Percentiles rank a stretch among this genome's conserved stretches.
Evolutionary conservation across 352 stramenopile genomes (phyloP).

Genomic region (Pythium biforme): DNA sequence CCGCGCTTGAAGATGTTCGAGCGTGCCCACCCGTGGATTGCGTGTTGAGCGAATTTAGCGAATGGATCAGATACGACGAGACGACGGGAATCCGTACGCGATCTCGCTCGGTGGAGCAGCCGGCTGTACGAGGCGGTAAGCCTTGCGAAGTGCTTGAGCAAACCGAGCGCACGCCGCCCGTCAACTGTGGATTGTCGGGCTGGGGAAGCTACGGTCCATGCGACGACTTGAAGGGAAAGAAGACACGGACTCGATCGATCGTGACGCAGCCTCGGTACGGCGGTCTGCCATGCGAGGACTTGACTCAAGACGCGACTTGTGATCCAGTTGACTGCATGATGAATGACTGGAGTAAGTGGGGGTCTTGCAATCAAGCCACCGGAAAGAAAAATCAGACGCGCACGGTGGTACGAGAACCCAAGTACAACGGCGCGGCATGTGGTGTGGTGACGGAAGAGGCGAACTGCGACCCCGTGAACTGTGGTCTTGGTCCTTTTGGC

Average conservation of each 20-base stretch:
- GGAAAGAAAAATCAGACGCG: conserved; percentile 34
- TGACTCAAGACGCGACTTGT: conserved; percentile 38
- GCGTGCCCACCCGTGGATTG: conserved; percentile 44
- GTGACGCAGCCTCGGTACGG: conserved; percentile 46
- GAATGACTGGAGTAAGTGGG: conserved; percentile 47
- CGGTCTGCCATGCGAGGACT: conserved; percentile 37
- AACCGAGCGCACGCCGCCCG: conserved; percentile 33
- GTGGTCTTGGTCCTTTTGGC: conserved; percentile 21
- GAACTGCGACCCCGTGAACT: conserved; percentile 41
- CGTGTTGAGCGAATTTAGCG: conserved; percentile 10
- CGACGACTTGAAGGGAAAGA: conserved; percentile 30
- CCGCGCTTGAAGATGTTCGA: conserved; percentile 34
- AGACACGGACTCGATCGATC: conserved; percentile 42
- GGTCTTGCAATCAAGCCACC: conserved; percentile 38
- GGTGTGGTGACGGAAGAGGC: conserved; percentile 33
- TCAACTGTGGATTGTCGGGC: conserved; percentile 49
- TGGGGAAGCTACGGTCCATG: conserved; percentile 52
- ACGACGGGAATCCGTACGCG: conserved; percentile 19
- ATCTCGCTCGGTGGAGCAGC: conserved; percentile 14
- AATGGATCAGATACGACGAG: conserved; percentile 27
- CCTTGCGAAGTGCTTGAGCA: conserved; percentile 35
- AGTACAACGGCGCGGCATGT: conserved; percentile 46
- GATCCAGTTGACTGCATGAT: conserved; percentile 45
- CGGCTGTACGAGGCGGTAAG: conserved; percentile 38
- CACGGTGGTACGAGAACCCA: conserved; percentile 26